Conservation (phyloP, 441 rosid genomes). For the Viola pubescens region DNA sequence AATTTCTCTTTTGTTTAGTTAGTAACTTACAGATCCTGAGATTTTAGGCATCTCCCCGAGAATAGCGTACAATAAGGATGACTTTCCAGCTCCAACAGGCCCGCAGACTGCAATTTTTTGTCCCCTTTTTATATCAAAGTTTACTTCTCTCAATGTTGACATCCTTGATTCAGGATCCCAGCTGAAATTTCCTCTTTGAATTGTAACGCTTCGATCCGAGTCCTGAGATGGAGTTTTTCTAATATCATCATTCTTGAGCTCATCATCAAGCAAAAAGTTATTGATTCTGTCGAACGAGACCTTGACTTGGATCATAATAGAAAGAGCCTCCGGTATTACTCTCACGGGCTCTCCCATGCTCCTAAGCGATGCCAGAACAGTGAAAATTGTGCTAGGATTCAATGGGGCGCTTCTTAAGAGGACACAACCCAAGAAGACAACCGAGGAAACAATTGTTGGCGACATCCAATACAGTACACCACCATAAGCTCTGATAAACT, state of each 20-base stretch:
- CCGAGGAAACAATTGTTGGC: constrained; percentile 70
- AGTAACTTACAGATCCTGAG: constrained; percentile 59
- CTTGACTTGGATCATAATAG: constrained; percentile 65
- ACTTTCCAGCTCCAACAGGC: constrained; percentile 82
- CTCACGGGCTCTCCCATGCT: constrained; percentile 72
- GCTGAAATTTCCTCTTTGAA: constrained; percentile 59
- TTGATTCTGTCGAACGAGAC: constrained; percentile 75
- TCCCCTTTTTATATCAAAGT: constrained; percentile 38
- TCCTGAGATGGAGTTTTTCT: constrained; percentile 20
- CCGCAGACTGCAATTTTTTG: constrained; percentile 80
- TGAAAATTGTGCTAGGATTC: constrained; percentile 79
- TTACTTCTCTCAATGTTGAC: constrained; percentile 39
- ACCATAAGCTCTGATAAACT: constrained; percentile 46
- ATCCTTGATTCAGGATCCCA: constrained; percentile 51
- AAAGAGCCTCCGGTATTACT: constrained; percentile 72
- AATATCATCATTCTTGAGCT: constrained; percentile 36
- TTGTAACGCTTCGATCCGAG: constrained; percentile 28
- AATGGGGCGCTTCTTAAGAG: constrained; percentile 54
- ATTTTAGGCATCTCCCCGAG: constrained; percentile 74
- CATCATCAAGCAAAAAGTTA: constrained; percentile 56
- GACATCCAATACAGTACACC: constrained; percentile 64
- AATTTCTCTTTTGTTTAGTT: not conserved
- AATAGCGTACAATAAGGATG: constrained; percentile 64
- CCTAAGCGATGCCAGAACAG: constrained; percentile 71
- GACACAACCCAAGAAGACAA: constrained; percentile 61